Evolutionary conservation across 257 asterid species (phyloP).

Genomic region (Solanum appendiculatum): DNA sequence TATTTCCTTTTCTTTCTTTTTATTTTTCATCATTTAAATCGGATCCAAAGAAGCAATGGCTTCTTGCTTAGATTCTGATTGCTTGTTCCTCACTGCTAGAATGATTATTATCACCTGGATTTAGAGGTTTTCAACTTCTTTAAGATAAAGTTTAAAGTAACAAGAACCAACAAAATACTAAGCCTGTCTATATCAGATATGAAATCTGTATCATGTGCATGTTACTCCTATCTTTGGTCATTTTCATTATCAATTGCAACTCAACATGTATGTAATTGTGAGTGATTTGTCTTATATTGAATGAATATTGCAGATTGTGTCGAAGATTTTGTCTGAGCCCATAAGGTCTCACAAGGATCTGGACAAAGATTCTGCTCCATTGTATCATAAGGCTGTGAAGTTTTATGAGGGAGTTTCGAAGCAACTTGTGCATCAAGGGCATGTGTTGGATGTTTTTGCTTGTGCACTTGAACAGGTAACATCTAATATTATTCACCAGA

Average conservation of each 20-base stretch:
- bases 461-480: slow-evolving; percentile 96
- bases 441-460: slow-evolving; percentile 89
- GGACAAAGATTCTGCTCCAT: slow-evolving; percentile 95
- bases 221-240: neutral
- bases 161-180: neutral
- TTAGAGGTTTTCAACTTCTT: neutral
- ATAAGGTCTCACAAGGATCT: slow-evolving; percentile 95
- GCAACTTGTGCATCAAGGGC: slow-evolving; percentile 98
- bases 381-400: slow-evolving; percentile 80
- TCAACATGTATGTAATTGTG: neutral
- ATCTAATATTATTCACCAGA: neutral
- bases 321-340: slow-evolving; percentile 80
- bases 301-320: slow-evolving; percentile 56
- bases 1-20: neutral
- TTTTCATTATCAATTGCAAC: neutral
- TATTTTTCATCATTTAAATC: neutral
- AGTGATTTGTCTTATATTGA: neutral
- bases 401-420: slow-evolving; percentile 81
- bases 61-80: neutral
- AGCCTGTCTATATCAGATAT: neutral
- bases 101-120: neutral
- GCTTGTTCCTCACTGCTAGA: neutral
- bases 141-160: neutral
- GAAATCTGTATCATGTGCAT: neutral
- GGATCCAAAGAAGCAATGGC: neutral